Evolutionary conservation across 495 filamentous ascomycete species (phyloP).

Genomic region (Geopyxis carbonaria): DNA sequence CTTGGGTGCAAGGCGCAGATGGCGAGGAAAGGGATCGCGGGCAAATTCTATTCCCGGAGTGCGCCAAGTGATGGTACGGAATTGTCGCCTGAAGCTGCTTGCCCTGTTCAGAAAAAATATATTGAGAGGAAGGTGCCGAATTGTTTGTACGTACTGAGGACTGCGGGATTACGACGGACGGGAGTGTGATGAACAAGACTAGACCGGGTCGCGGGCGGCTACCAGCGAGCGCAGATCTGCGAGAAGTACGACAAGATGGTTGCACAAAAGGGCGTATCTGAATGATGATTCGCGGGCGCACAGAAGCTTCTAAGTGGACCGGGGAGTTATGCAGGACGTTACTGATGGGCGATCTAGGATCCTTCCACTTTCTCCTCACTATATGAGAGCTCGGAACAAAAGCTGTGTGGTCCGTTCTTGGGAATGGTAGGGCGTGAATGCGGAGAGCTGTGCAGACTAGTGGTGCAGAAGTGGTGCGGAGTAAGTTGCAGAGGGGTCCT

Average conservation of each 20-base stretch:
- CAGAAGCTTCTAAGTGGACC: neutral
- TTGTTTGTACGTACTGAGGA: slow-evolving; percentile 13
- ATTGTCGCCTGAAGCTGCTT: no score
- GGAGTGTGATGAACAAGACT: slow-evolving; percentile 13
- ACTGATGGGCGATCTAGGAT: slow-evolving; percentile 3
- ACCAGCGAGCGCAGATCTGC: slow-evolving; percentile 20
- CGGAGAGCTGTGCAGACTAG: slow-evolving; percentile 10
- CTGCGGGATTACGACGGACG: slow-evolving; percentile 20
- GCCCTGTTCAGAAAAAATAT: no score
- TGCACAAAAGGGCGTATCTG: no score
- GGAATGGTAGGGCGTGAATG: neutral
- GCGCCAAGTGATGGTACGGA: no score
- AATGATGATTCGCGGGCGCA: neutral
- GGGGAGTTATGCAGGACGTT: slow-evolving; percentile 6
- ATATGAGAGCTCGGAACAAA: slow-evolving; percentile 1
- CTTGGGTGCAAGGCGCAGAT: no score
- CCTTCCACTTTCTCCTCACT: slow-evolving; percentile 1
- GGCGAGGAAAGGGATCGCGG: no score
- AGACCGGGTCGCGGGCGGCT: slow-evolving; percentile 14
- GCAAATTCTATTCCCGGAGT: no score
- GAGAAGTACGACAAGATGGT: no score
- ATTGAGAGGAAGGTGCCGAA: neutral
- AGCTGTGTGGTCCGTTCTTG: neutral
- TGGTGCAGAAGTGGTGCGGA: no score
- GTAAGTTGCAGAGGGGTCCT: no score